Conservation (phyloP, 768 basidiomycete genomes). For the Trametes gibbosa region DNA sequence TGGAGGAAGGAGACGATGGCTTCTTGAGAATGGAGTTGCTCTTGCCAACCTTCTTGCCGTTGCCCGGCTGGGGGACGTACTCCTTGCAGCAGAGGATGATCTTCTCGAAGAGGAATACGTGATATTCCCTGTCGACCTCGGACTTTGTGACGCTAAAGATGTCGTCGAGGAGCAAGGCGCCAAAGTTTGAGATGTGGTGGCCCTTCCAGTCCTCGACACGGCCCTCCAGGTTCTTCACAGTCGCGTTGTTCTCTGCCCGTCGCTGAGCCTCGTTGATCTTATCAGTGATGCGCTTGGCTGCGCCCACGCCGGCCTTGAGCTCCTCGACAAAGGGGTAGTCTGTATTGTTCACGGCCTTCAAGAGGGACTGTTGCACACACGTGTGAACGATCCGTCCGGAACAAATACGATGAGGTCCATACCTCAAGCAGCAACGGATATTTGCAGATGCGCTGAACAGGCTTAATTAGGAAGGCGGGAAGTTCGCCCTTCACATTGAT, state of each 20-base stretch:
- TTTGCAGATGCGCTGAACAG: conserved; percentile 97
- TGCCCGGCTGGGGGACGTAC: conserved; percentile 54
- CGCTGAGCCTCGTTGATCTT: conserved; percentile 95
- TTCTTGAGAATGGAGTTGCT: conserved; percentile 90
- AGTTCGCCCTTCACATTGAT: conserved; percentile 91
- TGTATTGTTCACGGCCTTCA: conserved; percentile 63
- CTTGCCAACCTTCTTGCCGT: conserved; percentile 72
- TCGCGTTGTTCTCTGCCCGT: conserved; percentile 86
- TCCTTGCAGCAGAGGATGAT: conserved; percentile 99
- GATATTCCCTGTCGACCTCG: conserved; percentile 95
- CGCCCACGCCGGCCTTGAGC: conserved; percentile 76
- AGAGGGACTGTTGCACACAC: conserved; percentile 51
- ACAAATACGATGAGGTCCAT: conserved; percentile 31
- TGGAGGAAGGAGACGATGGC: conserved; percentile 50
- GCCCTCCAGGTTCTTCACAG: conserved; percentile 78
- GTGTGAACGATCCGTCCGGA: conserved; percentile 3
- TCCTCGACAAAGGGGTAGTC: conserved; percentile 76
- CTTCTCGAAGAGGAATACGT: conserved; percentile 98
- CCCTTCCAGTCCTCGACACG: conserved; percentile 99
- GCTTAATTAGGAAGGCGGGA: conserved; percentile 96
- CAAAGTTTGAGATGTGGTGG: conserved; percentile 92
- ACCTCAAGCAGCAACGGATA: conserved; percentile 94
- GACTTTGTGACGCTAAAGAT: conserved; percentile 95
- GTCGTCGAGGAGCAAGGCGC: conserved; percentile 91
- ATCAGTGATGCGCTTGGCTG: conserved; percentile 91